Base-by-base conservation (phyloP, 2,329 filamentous ascomycete species). In the Apiospora koreana region DNA sequence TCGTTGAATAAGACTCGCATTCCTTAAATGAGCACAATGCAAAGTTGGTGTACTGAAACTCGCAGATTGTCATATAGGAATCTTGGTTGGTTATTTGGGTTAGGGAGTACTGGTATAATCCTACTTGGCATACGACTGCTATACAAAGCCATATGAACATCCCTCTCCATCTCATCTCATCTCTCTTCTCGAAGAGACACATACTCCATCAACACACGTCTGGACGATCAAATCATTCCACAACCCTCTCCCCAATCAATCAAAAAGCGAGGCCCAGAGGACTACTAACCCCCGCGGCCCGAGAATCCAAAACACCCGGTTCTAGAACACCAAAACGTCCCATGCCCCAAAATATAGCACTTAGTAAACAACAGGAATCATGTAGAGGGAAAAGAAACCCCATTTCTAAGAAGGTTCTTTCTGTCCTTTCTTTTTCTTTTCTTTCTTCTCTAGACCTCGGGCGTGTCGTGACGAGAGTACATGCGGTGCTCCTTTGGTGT, bases 391-490 rank as follows among this genome's bases (percentile, higher is more conserved):
- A 10, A 31, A 58, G 14, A 31, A 58, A 25, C 8, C 12, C 50
- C 31, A 10, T 21, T 38, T 62, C 54, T 14, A 35, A 35, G 10
- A n/a, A n/a, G n/a, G n/a, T n/a, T n/a, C n/a, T n/a, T n/a, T n/a
- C n/a, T n/a, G n/a, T n/a, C n/a, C n/a, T 31, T n/a, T 35, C 16
- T 8, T 21, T 31, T 12, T 35, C 16, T 21, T 21, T 21, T 35
- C 7, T 18, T 21, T 9, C 4, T 9, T n/a, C 14, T 21, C 54
- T 77, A 77, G 65, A 81, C 80, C n/a, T 83, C 81, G 3, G 86
- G 86, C 78, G 86, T 86, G 76, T 90, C 85, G 74, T 90, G 87
- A 42, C 88, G 81, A 67, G 87, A 89, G 77, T 89, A 91, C 85
- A 89, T 88, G 78, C 87, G 87, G 80, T 88, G 90, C 79, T 91